A percentile compares a stretch with the other conserved stretches of the same genome.
Conservation (phyloP, 441 rosid species). For the Brassica balearica region DNA sequence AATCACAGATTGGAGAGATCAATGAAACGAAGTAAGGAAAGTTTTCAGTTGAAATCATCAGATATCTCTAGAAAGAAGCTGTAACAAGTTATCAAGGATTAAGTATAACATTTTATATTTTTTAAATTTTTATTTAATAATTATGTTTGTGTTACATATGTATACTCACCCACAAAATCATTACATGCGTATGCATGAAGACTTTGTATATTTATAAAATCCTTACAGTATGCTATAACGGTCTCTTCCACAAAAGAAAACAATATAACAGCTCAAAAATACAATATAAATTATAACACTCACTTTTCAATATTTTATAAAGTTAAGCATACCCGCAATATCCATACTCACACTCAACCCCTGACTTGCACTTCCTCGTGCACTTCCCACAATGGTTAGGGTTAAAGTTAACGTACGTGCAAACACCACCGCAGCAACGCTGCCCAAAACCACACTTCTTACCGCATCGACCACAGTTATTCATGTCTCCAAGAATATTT, state of each 20-base stretch:
- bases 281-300: conserved; percentile 2
- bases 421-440: conserved; percentile 64
- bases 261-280: conserved; percentile 1
- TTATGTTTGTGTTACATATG: conserved; percentile 3
- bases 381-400: conserved; percentile 73
- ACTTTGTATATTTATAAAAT: neutral
- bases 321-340: conserved; percentile 70
- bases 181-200: neutral
- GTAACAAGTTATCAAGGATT: neutral
- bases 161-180: conserved; percentile 4
- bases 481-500: conserved; percentile 61
- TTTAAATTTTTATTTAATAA: neutral
- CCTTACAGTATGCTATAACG: conserved; percentile 1
- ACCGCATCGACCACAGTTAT: conserved; percentile 72
- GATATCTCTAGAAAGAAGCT: conserved; percentile 51
- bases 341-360: conserved; percentile 64
- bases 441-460: conserved; percentile 59
- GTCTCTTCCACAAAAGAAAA: conserved; percentile 1
- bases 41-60: conserved; percentile 77
- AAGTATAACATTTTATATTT: neutral
- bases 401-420: conserved; percentile 48
- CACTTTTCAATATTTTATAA: conserved; percentile 3
- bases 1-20: conserved; percentile 75
- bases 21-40: conserved; percentile 71
- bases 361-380: conserved; percentile 49